Conservation (phyloP, 2,329 filamentous ascomycete genomes). For the Elsinoe fawcettii region DNA sequence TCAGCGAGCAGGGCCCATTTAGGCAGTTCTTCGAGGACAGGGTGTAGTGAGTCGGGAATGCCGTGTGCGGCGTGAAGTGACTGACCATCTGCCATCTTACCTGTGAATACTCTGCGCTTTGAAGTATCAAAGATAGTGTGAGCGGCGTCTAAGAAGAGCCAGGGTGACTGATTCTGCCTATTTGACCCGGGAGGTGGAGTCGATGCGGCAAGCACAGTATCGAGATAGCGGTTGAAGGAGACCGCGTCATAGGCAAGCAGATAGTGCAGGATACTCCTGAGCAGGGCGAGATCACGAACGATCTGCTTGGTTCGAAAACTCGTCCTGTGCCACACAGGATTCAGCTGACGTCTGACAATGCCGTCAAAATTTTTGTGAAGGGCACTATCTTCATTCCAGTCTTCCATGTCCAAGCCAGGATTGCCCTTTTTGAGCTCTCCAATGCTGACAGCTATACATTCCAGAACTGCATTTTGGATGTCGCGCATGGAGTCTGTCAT, state of each 20-base stretch:
- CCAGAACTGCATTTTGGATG: conserved; percentile 89
- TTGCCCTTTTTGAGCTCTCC: conserved; percentile 89
- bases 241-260: conserved; percentile 83
- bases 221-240: conserved; percentile 83
- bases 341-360: conserved; percentile 78
- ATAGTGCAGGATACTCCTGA: conserved; percentile 72
- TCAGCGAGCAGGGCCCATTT: conserved; percentile 91
- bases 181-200: conserved; percentile 81
- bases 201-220: conserved; percentile 87
- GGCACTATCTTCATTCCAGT: conserved; percentile 93
- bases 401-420: conserved; percentile 83
- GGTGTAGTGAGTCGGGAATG: conserved; percentile 57
- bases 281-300: conserved; percentile 75
- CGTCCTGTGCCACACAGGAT: conserved; percentile 94
- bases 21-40: conserved; percentile 85
- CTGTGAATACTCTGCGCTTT: conserved; percentile 77
- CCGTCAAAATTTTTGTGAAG: conserved; percentile 87
- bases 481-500: conserved; percentile 93
- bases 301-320: conserved; percentile 95
- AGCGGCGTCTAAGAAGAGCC: conserved; percentile 91
- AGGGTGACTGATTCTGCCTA: conserved; percentile 82
- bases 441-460: conserved; percentile 93
- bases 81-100: conserved; percentile 55
- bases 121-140: conserved; percentile 90
- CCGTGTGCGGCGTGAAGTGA: conserved; percentile 42